Evolutionary conservation across 371 early-diverging fungal genomes (phyloP).

Genomic region (Mucor saturninus): DNA sequence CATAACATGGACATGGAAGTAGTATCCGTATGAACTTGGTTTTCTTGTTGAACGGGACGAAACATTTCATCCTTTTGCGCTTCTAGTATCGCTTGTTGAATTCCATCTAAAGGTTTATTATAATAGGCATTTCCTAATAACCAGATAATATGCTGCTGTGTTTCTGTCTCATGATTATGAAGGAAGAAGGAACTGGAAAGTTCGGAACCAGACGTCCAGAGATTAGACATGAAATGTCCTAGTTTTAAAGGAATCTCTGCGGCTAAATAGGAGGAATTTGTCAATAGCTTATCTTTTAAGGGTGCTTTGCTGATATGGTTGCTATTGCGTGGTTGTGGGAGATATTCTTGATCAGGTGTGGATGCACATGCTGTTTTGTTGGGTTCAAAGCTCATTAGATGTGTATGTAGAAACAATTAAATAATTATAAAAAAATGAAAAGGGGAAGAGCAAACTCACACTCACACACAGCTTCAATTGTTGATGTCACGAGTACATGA

Average conservation of each 20-base stretch:
- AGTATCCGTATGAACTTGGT: not conserved
- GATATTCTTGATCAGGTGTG: constrained; percentile 17
- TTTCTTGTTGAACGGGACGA: constrained; percentile 4
- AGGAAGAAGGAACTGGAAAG: constrained; percentile 32
- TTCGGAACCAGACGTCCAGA: constrained; percentile 49
- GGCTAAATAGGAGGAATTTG: constrained; percentile 56
- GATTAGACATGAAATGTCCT: constrained; percentile 54
- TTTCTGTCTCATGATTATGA: constrained; percentile 16
- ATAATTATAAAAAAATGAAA: not conserved
- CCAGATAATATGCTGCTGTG: constrained; percentile 29
- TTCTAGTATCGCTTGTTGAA: constrained; percentile 44
- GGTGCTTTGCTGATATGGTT: constrained; percentile 53
- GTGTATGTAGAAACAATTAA: not conserved
- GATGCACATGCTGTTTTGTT: not conserved
- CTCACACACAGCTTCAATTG: constrained; percentile 1
- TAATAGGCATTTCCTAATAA: constrained; percentile 38
- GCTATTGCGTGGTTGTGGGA: constrained; percentile 56
- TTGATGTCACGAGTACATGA: constrained; percentile 4
- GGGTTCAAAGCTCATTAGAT: not conserved
- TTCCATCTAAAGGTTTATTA: constrained; percentile 25
- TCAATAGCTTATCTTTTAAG: constrained; percentile 48
- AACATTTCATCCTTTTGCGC: constrained; percentile 46
- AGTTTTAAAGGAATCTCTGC: constrained; percentile 58
- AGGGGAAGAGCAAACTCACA: not conserved
- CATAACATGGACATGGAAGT: constrained; percentile 25